Percentiles rank a stretch among this genome's conserved stretches.
Evolutionary conservation across 192 early-diverging fungal genomes (phyloP).

Genomic region (Podila clonocystis): DNA sequence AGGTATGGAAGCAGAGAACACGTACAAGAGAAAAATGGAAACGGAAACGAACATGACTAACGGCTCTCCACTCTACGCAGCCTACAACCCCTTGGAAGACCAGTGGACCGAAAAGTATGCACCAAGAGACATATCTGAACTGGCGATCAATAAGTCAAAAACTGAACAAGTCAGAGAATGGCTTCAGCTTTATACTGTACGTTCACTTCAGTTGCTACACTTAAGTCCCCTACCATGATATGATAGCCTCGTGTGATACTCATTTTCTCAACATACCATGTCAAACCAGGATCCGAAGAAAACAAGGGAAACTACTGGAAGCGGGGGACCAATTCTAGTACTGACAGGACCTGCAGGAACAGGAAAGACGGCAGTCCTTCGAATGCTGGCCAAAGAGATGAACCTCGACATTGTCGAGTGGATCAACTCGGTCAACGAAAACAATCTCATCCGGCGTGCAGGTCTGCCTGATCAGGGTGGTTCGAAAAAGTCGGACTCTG

Average conservation of each 20-base stretch:
- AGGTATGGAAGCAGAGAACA: neutral
- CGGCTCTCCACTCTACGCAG: neutral
- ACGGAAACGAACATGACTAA: neutral
- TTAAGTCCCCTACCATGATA: too few relatives aligned
- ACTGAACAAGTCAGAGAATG: constrained; percentile 63
- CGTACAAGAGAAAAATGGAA: neutral
- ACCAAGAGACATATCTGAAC: constrained; percentile 40
- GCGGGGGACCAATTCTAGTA: constrained; percentile 59
- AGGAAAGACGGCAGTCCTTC: constrained; percentile 70
- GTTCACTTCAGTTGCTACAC: too few relatives aligned
- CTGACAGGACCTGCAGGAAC: constrained; percentile 72
- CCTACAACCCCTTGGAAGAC: constrained; percentile 5
- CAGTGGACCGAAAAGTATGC: constrained; percentile 45
- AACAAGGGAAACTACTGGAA: neutral
- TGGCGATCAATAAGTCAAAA: constrained; percentile 63
- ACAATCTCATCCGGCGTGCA: constrained; percentile 30
- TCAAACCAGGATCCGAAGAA: neutral
- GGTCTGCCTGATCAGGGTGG: constrained; percentile 11
- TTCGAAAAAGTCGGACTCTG: constrained; percentile 10
- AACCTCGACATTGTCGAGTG: constrained; percentile 67
- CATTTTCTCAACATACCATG: too few relatives aligned
- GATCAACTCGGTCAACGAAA: constrained; percentile 63
- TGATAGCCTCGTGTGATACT: too few relatives aligned
- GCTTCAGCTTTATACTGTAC: constrained; percentile 54
- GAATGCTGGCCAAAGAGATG: constrained; percentile 64